A percentile compares a stretch with the other conserved stretches of the same genome.
phyloP scores from a whole-genome alignment of 2,329 filamentous ascomycete species.

The Curvularia verruculosa region DNA sequence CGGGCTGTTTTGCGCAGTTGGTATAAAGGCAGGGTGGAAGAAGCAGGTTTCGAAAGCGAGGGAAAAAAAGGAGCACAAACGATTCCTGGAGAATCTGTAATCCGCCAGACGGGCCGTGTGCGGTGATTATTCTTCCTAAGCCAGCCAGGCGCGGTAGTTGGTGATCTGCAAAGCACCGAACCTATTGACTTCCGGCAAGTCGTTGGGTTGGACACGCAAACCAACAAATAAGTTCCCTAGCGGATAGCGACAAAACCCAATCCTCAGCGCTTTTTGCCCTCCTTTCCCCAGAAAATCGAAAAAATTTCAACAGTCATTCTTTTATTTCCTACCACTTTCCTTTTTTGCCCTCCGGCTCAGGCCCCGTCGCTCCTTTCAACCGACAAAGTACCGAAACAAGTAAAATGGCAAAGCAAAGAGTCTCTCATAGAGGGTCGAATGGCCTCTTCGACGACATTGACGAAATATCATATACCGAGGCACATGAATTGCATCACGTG shows the following conservation, averaged over 20 bases:
- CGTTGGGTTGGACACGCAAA: not conserved
- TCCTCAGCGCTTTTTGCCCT: not conserved
- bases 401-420: not conserved
- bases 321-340: not conserved
- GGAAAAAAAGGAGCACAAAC: not conserved
- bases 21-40: not conserved
- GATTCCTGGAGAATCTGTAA: not conserved
- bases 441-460: not conserved
- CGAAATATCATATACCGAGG: not conserved
- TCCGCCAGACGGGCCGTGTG: not conserved
- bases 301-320: not conserved
- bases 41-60: no score
- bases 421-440: not conserved
- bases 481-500: not conserved
- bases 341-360: not conserved
- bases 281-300: no score
- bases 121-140: not conserved
- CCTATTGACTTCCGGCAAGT: not conserved
- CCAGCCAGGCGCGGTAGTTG: not conserved
- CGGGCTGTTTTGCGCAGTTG: no score
- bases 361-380: not conserved
- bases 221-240: not conserved
- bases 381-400: not conserved
- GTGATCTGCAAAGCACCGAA: not conserved
- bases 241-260: not conserved